Evolutionary conservation across 805 yeast species (phyloP).

Genomic region (Komagataella phaffii): DNA sequence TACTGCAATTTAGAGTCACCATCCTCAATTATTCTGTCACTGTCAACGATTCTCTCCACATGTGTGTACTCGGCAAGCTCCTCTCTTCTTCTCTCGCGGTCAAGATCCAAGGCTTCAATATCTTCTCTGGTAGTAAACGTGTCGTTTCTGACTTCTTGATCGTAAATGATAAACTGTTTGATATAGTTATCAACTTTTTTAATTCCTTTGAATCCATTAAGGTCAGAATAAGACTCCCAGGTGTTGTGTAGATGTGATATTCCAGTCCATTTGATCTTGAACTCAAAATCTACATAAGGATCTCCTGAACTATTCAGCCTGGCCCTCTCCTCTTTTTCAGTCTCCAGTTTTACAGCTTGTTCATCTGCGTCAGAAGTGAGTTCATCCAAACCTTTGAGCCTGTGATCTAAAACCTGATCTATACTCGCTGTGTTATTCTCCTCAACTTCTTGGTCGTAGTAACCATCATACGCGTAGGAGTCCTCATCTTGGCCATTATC

Average conservation of each 20-base stretch:
- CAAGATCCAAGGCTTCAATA: constrained; percentile 86
- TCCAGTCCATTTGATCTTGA: constrained; percentile 74
- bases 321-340: constrained; percentile 8
- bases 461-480: constrained; percentile 9
- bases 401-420: constrained; percentile 39
- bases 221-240: constrained; percentile 62
- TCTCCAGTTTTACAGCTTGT: constrained; percentile 16
- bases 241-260: constrained; percentile 88
- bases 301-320: constrained; percentile 15
- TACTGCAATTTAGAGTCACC: constrained; percentile 65
- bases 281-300: constrained; percentile 47
- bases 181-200: constrained; percentile 86
- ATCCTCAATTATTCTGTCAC: constrained; percentile 58
- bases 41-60: constrained; percentile 83
- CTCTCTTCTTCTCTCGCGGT: constrained; percentile 72
- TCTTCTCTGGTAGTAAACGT: constrained; percentile 83
- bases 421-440: constrained; percentile 6
- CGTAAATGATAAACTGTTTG: constrained; percentile 59
- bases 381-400: constrained; percentile 12
- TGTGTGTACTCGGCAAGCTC: constrained; percentile 71
- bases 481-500: constrained; percentile 20
- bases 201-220: constrained; percentile 52
- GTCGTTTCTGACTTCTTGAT: constrained; percentile 66
- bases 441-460: constrained; percentile 7
- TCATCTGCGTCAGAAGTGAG: constrained; percentile 10